phyloP scores from a whole-genome alignment of 2,329 filamentous ascomycete genomes.

The Thermothelomyces thermophilus region DNA sequence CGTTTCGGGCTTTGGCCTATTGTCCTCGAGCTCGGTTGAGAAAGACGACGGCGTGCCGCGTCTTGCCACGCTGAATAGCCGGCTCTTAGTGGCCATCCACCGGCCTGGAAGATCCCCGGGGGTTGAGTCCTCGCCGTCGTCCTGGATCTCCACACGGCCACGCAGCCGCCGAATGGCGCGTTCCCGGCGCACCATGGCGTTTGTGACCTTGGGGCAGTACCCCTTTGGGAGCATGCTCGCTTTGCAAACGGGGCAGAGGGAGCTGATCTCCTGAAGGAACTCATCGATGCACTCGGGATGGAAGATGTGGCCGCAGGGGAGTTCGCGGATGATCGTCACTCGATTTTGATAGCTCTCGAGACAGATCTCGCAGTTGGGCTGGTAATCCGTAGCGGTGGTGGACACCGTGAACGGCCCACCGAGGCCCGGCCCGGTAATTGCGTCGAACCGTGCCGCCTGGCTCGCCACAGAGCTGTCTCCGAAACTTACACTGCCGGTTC shows the following conservation, averaged over 20 bases:
- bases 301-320: constrained; percentile 88
- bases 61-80: constrained; percentile 14
- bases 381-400: constrained; percentile 50
- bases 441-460: constrained; percentile 3
- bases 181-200: constrained; percentile 80
- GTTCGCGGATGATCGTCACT: constrained; percentile 68
- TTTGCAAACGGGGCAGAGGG: constrained; percentile 88
- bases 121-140: constrained; percentile 27
- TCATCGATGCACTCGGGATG: constrained; percentile 87
- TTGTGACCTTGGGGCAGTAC: constrained; percentile 66
- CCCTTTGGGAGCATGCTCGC: constrained; percentile 66
- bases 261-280: constrained; percentile 71
- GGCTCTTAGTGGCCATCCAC: constrained; percentile 20
- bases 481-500: constrained; percentile 12
- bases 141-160: constrained; percentile 43
- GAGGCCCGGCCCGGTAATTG: constrained; percentile 21
- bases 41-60: constrained; percentile 5
- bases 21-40: constrained; percentile 19
- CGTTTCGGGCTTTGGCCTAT: neutral
- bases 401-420: constrained; percentile 21
- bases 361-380: constrained; percentile 86
- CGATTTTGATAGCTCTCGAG: constrained; percentile 69
- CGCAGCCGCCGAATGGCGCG: constrained; percentile 58
- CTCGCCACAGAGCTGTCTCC: constrained; percentile 4
- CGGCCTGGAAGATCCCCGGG: constrained; percentile 17